phyloP scores from a whole-genome alignment of 805 yeast genomes.

The Candida parachauliodes region DNA sequence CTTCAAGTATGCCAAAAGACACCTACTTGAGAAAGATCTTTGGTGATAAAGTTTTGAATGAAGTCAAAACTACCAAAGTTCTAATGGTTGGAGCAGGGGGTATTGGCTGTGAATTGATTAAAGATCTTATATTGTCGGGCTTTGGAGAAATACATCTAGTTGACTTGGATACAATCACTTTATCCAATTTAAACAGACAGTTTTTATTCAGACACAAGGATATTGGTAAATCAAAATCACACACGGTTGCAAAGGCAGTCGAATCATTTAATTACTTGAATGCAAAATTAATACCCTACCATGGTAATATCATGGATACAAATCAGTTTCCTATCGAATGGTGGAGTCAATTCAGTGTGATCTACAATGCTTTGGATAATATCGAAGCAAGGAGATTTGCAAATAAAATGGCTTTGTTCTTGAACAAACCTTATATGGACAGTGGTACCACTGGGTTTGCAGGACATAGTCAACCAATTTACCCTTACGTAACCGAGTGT shows the following conservation, averaged over 20 bases:
- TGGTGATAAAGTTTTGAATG: slow-evolving; percentile 30
- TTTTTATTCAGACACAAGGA: slow-evolving; percentile 87
- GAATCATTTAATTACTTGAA: slow-evolving; percentile 57
- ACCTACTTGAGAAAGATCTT: slow-evolving; percentile 43
- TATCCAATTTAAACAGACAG: slow-evolving; percentile 90
- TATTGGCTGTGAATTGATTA: slow-evolving; percentile 87
- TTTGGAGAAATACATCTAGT: slow-evolving; percentile 86
- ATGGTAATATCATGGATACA: slow-evolving; percentile 83
- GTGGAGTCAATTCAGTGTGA: slow-evolving; percentile 68
- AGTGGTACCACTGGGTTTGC: slow-evolving; percentile 93
- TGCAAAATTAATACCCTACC: slow-evolving; percentile 70
- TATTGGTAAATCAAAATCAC: slow-evolving; percentile 82
- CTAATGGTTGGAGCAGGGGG: slow-evolving; percentile 95
- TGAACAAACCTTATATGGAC: slow-evolving; percentile 78
- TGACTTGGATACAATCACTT: slow-evolving; percentile 93
- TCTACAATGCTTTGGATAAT: slow-evolving; percentile 92
- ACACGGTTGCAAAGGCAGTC: slow-evolving; percentile 83
- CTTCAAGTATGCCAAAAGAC: slow-evolving; percentile 34
- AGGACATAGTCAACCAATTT: slow-evolving; percentile 92
- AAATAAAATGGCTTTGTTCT: slow-evolving; percentile 73
- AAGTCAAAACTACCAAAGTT: slow-evolving; percentile 47
- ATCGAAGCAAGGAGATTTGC: slow-evolving; percentile 89
- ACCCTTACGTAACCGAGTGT: slow-evolving; percentile 81
- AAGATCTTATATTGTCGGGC: slow-evolving; percentile 73
- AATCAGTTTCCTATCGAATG: slow-evolving; percentile 67